phyloP scores from a whole-genome alignment of 495 filamentous ascomycete genomes.

The Penicillium samsonianum region DNA sequence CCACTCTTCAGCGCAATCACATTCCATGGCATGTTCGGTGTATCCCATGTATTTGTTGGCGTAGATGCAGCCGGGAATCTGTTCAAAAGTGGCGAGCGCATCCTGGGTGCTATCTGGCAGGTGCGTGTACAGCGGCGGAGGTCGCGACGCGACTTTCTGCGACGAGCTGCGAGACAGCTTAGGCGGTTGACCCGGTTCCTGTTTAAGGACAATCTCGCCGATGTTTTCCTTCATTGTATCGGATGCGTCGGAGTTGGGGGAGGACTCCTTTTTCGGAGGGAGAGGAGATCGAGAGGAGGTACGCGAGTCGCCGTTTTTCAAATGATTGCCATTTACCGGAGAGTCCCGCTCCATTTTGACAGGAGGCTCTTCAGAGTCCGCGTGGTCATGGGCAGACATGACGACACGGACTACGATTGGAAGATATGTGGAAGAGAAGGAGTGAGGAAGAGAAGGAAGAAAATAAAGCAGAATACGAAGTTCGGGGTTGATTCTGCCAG shows the following conservation, averaged over 20 bases:
- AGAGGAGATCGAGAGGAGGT: conserved; percentile 19
- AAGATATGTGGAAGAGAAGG: conserved; percentile 10
- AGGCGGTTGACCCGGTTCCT: conserved; percentile 66
- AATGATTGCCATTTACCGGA: conserved; percentile 13
- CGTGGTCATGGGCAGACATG: conserved; percentile 50
- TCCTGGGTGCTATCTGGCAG: conserved; percentile 74
- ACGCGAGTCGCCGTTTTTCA: conserved; percentile 19
- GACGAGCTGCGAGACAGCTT: conserved; percentile 76
- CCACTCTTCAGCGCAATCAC: conserved; percentile 94
- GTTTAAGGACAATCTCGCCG: conserved; percentile 58
- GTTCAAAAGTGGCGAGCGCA: conserved; percentile 72
- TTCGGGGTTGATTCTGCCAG: conserved; percentile 8
- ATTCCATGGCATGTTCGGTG: conserved; percentile 91
- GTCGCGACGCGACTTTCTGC: conserved; percentile 62
- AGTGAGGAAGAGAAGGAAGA: conserved; percentile 1
- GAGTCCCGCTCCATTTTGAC: conserved; percentile 21
- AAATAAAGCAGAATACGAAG: conserved; percentile 12
- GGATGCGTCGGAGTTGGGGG: conserved; percentile 10
- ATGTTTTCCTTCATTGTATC: conserved; percentile 37
- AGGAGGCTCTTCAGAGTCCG: conserved; percentile 34
- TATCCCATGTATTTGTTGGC: conserved; percentile 84
- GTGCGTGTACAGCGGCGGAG: conserved; percentile 66
- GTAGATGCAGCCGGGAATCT: conserved; percentile 82
- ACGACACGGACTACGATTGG: conserved; percentile 43
- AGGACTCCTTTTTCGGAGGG: conserved; percentile 14